Evolutionary conservation across 2,329 filamentous ascomycete genomes (phyloP).

Genomic region (Alternaria gansuensis): DNA sequence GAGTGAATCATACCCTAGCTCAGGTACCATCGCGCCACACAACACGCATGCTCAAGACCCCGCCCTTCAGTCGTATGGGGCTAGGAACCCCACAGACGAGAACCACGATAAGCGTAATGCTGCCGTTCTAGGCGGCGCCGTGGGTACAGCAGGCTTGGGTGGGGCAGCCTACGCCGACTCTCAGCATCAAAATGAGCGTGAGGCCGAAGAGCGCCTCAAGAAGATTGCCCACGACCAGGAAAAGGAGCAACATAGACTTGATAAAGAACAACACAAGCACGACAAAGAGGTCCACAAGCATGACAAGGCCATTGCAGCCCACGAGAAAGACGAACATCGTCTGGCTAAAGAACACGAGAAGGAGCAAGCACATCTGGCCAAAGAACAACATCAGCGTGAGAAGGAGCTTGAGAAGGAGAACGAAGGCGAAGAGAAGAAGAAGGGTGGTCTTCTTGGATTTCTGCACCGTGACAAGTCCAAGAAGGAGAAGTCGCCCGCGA

Average conservation of each 20-base stretch:
- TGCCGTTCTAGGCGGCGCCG: conserved; percentile 35
- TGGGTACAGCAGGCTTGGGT: conserved; percentile 34
- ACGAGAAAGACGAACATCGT: conserved; percentile 33
- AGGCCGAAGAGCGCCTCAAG: conserved; percentile 38
- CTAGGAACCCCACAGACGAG: conserved; percentile 25
- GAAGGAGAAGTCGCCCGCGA: conserved; percentile 36
- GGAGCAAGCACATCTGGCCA: conserved; percentile 26
- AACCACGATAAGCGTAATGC: conserved; percentile 42
- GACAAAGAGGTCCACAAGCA: conserved; percentile 31
- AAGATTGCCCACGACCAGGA: conserved; percentile 28
- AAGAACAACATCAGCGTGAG: conserved; percentile 30
- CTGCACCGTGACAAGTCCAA: conserved; percentile 55
- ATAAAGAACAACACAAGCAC: conserved; percentile 33
- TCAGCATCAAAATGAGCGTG: conserved; percentile 44
- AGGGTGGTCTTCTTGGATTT: conserved; percentile 52
- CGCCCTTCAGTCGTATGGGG: conserved; percentile 31
- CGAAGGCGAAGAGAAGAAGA: conserved; percentile 48
- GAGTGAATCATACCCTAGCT: conserved; percentile 12
- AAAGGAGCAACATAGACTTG: conserved; percentile 30
- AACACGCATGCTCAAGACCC: conserved; percentile 38
- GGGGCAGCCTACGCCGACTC: conserved; percentile 44
- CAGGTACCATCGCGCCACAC: conserved; percentile 24
- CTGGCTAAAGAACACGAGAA: conserved; percentile 33
- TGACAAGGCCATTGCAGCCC: conserved; percentile 25
- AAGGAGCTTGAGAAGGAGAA: conserved; percentile 34